These are phyloP conservation scores for Talaromyces wortmannii DNA, from an alignment of 495 filamentous ascomycete genomes.

Conservation along the genomic window DNA sequence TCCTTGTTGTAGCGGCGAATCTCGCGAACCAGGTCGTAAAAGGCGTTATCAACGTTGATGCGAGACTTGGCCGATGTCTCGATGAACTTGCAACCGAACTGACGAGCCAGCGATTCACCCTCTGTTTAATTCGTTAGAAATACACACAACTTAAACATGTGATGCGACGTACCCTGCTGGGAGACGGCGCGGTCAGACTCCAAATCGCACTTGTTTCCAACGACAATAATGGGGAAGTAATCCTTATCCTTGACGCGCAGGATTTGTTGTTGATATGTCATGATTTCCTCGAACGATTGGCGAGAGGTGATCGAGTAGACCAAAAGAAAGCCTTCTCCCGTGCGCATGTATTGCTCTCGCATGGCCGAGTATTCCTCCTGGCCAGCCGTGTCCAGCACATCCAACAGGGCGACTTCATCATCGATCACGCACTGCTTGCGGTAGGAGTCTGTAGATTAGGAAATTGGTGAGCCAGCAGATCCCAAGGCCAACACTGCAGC, in stretches of 20 bases:
- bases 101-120: slow-evolving; percentile 76
- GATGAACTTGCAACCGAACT: slow-evolving; percentile 95
- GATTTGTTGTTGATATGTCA: slow-evolving; percentile 98
- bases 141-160: neutral
- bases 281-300: slow-evolving; percentile 96
- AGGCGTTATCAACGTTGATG: slow-evolving; percentile 96
- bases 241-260: slow-evolving; percentile 98
- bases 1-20: slow-evolving; percentile 98
- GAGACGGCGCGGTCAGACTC: slow-evolving; percentile 85
- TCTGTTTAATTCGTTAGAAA: slow-evolving; percentile 49
- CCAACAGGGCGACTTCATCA: slow-evolving; percentile 92
- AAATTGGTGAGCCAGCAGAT: neutral
- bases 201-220: slow-evolving; percentile 99
- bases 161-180: slow-evolving; percentile 65
- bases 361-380: slow-evolving; percentile 99
- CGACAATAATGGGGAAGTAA: slow-evolving; percentile 97
- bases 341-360: slow-evolving; percentile 99
- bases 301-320: slow-evolving; percentile 98
- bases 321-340: slow-evolving; percentile 94
- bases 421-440: slow-evolving; percentile 99
- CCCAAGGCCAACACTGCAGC: slow-evolving; percentile 13
- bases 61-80: slow-evolving; percentile 98
- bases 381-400: slow-evolving; percentile 95
- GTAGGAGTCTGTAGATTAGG: slow-evolving; percentile 71
- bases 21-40: slow-evolving; percentile 95